phyloP scores from a whole-genome alignment of 2,329 filamentous ascomycete species.

The Penicillium rolfsii region DNA sequence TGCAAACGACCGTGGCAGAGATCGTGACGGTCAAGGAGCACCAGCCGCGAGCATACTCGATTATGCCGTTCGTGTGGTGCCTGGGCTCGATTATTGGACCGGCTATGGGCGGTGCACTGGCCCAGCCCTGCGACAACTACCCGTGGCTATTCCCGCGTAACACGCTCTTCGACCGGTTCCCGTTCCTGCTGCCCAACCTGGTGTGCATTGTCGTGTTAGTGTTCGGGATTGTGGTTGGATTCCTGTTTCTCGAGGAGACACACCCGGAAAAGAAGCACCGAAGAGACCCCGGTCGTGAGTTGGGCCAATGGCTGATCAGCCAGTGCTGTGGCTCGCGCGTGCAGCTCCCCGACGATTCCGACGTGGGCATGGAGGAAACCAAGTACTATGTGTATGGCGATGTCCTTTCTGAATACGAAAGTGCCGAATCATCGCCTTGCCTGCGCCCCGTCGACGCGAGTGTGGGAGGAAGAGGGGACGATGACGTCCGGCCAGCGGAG shows the following conservation, averaged over 20 bases:
- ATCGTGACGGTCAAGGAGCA: conserved; percentile 91
- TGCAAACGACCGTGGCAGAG: conserved; percentile 94
- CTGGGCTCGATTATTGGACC: conserved; percentile 94
- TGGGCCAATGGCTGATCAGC: conserved; percentile 70
- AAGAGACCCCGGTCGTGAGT: conserved; percentile 73
- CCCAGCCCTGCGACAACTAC: conserved; percentile 82
- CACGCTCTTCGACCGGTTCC: conserved; percentile 81
- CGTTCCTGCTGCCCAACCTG: conserved; percentile 90
- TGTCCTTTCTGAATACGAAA: conserved; percentile 69
- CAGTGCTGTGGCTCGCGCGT: conserved; percentile 35
- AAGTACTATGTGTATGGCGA: conserved; percentile 60
- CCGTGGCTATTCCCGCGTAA: conserved; percentile 71
- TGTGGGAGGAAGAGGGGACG: background rate
- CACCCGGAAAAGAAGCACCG: conserved; percentile 78
- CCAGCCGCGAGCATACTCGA: conserved; percentile 90
- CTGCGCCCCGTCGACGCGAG: conserved; percentile 39
- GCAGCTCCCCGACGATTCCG: conserved; percentile 52
- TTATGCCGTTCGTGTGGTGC: conserved; percentile 99
- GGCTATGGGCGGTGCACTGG: conserved; percentile 85
- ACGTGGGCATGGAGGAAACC: conserved; percentile 31
- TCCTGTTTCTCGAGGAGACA: conserved; percentile 92
- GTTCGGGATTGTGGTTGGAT: conserved; percentile 74
- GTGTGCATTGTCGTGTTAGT: conserved; percentile 80
- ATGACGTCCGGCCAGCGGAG: conserved; percentile 37
- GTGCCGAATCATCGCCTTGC: conserved; percentile 59